Percentiles rank a stretch among this genome's conserved stretches.
Conservation (phyloP, 768 basidiomycete genomes). For the Amanita pallidorosea region DNA sequence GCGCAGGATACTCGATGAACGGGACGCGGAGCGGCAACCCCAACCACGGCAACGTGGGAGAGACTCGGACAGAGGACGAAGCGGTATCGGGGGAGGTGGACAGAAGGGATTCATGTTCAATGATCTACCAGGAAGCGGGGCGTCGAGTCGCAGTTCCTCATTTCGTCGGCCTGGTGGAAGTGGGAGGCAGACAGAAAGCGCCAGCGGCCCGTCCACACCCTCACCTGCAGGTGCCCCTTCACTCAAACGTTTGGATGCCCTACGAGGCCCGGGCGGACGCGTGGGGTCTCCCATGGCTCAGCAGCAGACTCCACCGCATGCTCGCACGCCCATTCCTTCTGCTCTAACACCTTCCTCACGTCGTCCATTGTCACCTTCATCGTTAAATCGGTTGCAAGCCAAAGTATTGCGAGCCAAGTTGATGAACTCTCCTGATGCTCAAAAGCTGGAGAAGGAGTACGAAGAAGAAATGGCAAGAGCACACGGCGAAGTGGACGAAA, state of each 20-base stretch:
- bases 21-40: slow-evolving; percentile 44
- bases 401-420: slow-evolving; percentile 87
- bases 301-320: slow-evolving; percentile 49
- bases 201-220: slow-evolving; percentile 49
- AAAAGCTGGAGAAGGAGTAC: slow-evolving; percentile 74
- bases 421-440: slow-evolving; percentile 70
- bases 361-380: slow-evolving; percentile 59
- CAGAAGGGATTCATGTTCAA: slow-evolving; percentile 59
- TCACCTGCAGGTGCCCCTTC: slow-evolving; percentile 35
- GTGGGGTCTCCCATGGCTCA: slow-evolving; percentile 28
- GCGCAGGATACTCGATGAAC: slow-evolving; percentile 73
- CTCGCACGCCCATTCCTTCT: slow-evolving; percentile 80
- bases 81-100: slow-evolving; percentile 8
- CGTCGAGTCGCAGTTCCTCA: slow-evolving; percentile 73
- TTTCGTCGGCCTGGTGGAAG: slow-evolving; percentile 76
- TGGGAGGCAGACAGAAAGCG: slow-evolving; percentile 18
- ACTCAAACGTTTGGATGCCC: slow-evolving; percentile 47
- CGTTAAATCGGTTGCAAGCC: slow-evolving; percentile 87
- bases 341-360: slow-evolving; percentile 66
- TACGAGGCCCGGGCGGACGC: slow-evolving; percentile 22
- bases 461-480: slow-evolving; percentile 52
- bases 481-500: slow-evolving; percentile 30
- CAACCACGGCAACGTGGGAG: slow-evolving; percentile 24
- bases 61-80: slow-evolving; percentile 18
- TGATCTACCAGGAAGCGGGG: slow-evolving; percentile 48